Conservation (phyloP, 352 stramenopile genomes). For the Thraustotheca clavata region DNA sequence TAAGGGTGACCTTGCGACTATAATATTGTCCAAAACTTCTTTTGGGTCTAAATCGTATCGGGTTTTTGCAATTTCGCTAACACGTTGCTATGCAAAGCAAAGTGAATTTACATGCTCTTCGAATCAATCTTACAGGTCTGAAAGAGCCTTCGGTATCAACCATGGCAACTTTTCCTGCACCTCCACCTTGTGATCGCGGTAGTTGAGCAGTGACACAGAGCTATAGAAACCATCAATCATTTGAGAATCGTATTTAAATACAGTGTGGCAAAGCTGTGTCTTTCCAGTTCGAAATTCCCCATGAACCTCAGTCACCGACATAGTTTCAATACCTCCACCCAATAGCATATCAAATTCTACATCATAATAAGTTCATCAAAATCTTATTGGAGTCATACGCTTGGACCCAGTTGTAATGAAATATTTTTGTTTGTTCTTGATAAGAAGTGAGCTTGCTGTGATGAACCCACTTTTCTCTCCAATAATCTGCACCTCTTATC, state of each 20-base stretch:
- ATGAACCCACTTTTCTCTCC: slow-evolving; percentile 69
- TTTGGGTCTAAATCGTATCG: slow-evolving; percentile 74
- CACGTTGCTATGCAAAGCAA: slow-evolving; percentile 39
- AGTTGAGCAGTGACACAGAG: slow-evolving; percentile 81
- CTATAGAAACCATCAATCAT: slow-evolving; percentile 20
- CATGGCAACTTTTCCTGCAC: slow-evolving; percentile 73
- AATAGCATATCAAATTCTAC: slow-evolving; percentile 81
- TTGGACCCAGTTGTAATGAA: slow-evolving; percentile 72
- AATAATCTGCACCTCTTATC: slow-evolving; percentile 35
- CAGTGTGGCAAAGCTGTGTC: slow-evolving; percentile 91
- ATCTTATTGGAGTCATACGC: slow-evolving; percentile 30
- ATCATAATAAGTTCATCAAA: background rate
- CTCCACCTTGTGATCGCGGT: slow-evolving; percentile 67
- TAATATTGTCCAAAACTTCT: slow-evolving; percentile 92
- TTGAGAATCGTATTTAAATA: slow-evolving; percentile 26
- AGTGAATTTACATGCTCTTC: background rate
- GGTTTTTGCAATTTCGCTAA: slow-evolving; percentile 76
- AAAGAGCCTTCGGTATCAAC: slow-evolving; percentile 93
- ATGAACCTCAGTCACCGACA: slow-evolving; percentile 88
- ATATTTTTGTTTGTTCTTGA: slow-evolving; percentile 60
- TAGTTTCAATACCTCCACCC: slow-evolving; percentile 82
- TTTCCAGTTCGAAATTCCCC: slow-evolving; percentile 93
- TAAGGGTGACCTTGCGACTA: slow-evolving; percentile 62
- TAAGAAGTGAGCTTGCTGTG: slow-evolving; percentile 51
- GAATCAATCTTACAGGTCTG: slow-evolving; percentile 39